Percentiles rank a stretch among this genome's conserved stretches.
Evolutionary conservation across 176 grass and related monocot genomes (phyloP).

Genomic region (Neostapfia colusana): DNA sequence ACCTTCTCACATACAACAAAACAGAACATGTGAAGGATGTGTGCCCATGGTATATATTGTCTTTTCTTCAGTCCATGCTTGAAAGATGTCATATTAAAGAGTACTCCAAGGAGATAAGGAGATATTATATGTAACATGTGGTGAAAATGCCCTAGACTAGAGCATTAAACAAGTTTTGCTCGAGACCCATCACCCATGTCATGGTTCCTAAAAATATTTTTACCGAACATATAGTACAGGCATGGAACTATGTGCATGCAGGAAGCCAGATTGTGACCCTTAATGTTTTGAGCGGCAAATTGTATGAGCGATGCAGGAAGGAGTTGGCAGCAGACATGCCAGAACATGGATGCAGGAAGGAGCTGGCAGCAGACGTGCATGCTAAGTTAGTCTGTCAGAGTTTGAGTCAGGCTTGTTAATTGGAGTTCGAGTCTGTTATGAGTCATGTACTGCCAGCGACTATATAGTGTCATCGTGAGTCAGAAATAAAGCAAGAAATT

Average conservation of each 20-base stretch:
- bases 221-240: background rate
- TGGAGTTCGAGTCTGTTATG: too few species aligned
- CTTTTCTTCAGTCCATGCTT: conserved; percentile 17
- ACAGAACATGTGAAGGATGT: background rate
- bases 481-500: too few species aligned
- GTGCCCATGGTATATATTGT: background rate
- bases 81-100: conserved; percentile 17
- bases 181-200: background rate
- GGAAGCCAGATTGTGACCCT: background rate
- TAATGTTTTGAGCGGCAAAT: too few species aligned
- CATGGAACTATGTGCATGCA: conserved; percentile 1
- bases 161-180: background rate
- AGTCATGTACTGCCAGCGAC: too few species aligned
- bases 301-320: too few species aligned
- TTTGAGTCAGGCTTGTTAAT: too few species aligned
- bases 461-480: too few species aligned
- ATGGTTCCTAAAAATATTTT: background rate
- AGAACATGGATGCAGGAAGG: too few species aligned
- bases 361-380: too few species aligned
- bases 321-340: too few species aligned
- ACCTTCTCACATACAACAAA: background rate
- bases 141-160: conserved; percentile 15
- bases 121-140: background rate
- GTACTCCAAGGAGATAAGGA: background rate
- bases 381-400: too few species aligned